These are phyloP conservation scores for Sphaerulina populicola DNA, from an alignment of 2,329 filamentous ascomycete species.

Conservation along the genomic window DNA sequence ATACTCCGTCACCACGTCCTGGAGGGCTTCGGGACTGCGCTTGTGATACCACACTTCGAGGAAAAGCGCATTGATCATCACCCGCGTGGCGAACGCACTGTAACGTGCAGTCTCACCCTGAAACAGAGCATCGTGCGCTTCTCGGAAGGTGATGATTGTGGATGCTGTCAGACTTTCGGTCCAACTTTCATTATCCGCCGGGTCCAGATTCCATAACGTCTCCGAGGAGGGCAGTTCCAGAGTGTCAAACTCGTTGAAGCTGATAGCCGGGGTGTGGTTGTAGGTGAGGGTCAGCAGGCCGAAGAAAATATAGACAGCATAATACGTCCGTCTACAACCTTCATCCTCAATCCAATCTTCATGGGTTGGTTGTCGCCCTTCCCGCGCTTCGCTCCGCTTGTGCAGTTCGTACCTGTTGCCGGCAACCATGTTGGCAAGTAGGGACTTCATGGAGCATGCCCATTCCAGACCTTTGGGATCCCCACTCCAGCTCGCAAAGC, in stretches of 20 bases:
- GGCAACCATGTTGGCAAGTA: slow-evolving; percentile 96
- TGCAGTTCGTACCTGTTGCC: slow-evolving; percentile 95
- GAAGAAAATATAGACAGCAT: slow-evolving; percentile 98
- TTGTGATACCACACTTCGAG: slow-evolving; percentile 99
- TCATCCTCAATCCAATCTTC: slow-evolving; percentile 96
- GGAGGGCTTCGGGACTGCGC: slow-evolving; percentile 91
- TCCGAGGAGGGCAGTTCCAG: slow-evolving; percentile 88
- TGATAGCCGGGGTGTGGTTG: slow-evolving; percentile 96
- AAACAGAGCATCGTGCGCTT: slow-evolving; percentile 91
- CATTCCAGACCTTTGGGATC: slow-evolving; percentile 96
- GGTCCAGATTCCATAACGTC: slow-evolving; percentile 82
- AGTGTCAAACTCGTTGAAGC: slow-evolving; percentile 95
- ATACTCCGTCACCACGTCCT: slow-evolving; percentile 96
- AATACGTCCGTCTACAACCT: slow-evolving; percentile 92
- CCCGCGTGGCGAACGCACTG: slow-evolving; percentile 91
- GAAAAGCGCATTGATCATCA: slow-evolving; percentile 98
- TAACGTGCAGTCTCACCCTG: slow-evolving; percentile 85
- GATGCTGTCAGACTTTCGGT: slow-evolving; percentile 64
- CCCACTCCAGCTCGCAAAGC: slow-evolving; percentile 98
- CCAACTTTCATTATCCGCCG: slow-evolving; percentile 73
- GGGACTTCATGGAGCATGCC: slow-evolving; percentile 97
- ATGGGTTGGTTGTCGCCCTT: slow-evolving; percentile 64
- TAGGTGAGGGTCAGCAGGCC: slow-evolving; percentile 89
- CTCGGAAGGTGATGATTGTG: slow-evolving; percentile 75
- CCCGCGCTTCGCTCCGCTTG: slow-evolving; percentile 79